These are phyloP conservation scores for Pleoardoris graminearum DNA, from an alignment of 2,329 filamentous ascomycete genomes.

Conservation along the genomic window DNA sequence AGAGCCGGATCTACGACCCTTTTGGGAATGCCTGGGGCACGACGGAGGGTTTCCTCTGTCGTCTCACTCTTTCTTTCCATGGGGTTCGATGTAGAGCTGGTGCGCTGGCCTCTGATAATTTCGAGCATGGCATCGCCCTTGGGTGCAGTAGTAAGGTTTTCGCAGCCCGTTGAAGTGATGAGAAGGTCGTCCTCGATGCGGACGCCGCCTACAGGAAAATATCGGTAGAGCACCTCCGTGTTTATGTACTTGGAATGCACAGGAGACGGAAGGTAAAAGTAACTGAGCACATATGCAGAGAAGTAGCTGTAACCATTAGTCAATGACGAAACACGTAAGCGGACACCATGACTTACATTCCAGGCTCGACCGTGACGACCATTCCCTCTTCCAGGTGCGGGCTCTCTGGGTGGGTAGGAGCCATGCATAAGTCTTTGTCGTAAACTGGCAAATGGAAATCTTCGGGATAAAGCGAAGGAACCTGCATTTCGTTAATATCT, in stretches of 20 bases:
- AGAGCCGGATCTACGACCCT: slow-evolving; percentile 15
- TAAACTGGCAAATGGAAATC: slow-evolving; percentile 40
- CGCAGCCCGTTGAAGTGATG: slow-evolving; percentile 68
- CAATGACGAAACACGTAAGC: not conserved
- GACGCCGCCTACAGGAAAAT: slow-evolving; percentile 81
- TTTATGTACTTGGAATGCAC: slow-evolving; percentile 78
- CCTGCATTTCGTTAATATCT: slow-evolving; percentile 22
- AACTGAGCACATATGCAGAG: slow-evolving; percentile 80
- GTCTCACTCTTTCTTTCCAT: not conserved
- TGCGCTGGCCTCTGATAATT: slow-evolving; percentile 49
- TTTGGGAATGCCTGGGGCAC: slow-evolving; percentile 33
- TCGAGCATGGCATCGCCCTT: slow-evolving; percentile 69
- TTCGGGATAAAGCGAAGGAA: slow-evolving; percentile 37
- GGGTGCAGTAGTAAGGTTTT: slow-evolving; percentile 72
- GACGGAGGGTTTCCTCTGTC: slow-evolving; percentile 17
- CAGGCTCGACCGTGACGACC: slow-evolving; percentile 61
- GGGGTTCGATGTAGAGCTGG: not conserved
- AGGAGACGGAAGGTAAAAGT: slow-evolving; percentile 72
- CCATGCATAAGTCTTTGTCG: slow-evolving; percentile 31
- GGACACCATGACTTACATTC: slow-evolving; percentile 48
- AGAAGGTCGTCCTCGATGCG: slow-evolving; percentile 74
- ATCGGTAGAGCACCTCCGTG: slow-evolving; percentile 69
- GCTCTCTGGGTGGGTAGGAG: slow-evolving; percentile 39
- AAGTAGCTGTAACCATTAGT: slow-evolving; percentile 69
- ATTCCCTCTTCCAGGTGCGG: slow-evolving; percentile 55